Percentiles rank a stretch among this genome's conserved stretches.
Conservation (phyloP, 2,329 filamentous ascomycete species). For the Trematosphaeria pertusa region DNA sequence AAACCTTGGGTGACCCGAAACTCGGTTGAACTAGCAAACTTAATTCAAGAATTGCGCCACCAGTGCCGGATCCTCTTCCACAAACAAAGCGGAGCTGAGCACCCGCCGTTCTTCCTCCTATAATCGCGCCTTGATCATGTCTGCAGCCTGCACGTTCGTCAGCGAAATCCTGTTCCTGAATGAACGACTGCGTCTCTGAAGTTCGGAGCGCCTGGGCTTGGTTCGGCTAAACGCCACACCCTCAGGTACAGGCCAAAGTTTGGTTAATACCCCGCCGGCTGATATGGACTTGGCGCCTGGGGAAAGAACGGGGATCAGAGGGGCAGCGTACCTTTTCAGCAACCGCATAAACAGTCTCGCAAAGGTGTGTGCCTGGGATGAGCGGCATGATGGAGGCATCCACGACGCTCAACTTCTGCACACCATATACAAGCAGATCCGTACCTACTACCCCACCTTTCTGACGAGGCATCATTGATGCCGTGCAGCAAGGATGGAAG, state of each 20-base stretch:
- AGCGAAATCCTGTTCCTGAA: neutral
- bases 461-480: slow-evolving; percentile 25
- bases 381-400: slow-evolving; percentile 31
- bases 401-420: slow-evolving; percentile 25
- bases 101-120: no score
- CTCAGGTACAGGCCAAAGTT: no score
- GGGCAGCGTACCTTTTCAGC: slow-evolving; percentile 33
- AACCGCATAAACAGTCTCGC: slow-evolving; percentile 31
- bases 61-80: no score
- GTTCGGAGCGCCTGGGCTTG: no score
- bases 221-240: no score
- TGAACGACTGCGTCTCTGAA: neutral
- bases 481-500: slow-evolving; percentile 27
- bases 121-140: slow-evolving; percentile 2
- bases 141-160: neutral
- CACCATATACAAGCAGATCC: slow-evolving; percentile 28
- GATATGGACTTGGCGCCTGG: no score
- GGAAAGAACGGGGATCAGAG: no score
- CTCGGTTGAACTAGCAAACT: no score
- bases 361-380: slow-evolving; percentile 23
- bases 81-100: no score
- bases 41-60: no score
- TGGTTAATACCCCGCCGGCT: no score
- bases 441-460: slow-evolving; percentile 29
- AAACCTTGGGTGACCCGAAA: no score